Evolutionary conservation across 805 yeast genomes (phyloP).

Genomic region (Tetrapisispora iriomotensis): DNA sequence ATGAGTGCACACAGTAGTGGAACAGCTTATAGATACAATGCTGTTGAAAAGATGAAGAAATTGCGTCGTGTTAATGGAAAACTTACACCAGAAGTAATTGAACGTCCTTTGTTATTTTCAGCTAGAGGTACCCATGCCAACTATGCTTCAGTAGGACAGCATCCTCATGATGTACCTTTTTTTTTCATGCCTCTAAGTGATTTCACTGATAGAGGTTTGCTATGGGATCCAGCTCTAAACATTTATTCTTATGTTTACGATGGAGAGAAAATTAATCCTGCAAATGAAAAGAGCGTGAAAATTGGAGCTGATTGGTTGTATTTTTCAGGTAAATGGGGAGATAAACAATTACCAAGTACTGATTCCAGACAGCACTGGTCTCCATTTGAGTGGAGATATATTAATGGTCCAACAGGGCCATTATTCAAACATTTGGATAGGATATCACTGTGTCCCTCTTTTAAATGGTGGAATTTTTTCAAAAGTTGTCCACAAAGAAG

Average conservation of each 20-base stretch:
- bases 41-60: slow-evolving; percentile 48
- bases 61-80: slow-evolving; percentile 78
- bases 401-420: slow-evolving; percentile 93
- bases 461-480: slow-evolving; percentile 90
- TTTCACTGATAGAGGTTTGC: slow-evolving; percentile 88
- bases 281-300: slow-evolving; percentile 19
- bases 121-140: slow-evolving; percentile 98
- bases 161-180: slow-evolving; percentile 83
- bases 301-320: slow-evolving; percentile 64
- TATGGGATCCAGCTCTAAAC: slow-evolving; percentile 89
- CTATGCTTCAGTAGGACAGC: slow-evolving; percentile 92
- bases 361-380: slow-evolving; percentile 84
- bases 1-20: slow-evolving; percentile 99
- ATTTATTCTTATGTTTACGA: slow-evolving; percentile 66
- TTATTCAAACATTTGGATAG: slow-evolving; percentile 65
- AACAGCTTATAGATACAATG: slow-evolving; percentile 70
- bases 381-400: slow-evolving; percentile 80
- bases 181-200: slow-evolving; percentile 75
- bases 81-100: slow-evolving; percentile 51
- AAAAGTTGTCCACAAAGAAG: slow-evolving; percentile 71
- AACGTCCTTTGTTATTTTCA: slow-evolving; percentile 70
- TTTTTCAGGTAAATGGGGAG: slow-evolving; percentile 87
- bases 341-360: slow-evolving; percentile 47
- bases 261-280: slow-evolving; percentile 40
- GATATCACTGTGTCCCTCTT: slow-evolving; percentile 64